phyloP scores from a whole-genome alignment of 2,329 filamentous ascomycete species.

The Fusarium pseudoanthophilum region DNA sequence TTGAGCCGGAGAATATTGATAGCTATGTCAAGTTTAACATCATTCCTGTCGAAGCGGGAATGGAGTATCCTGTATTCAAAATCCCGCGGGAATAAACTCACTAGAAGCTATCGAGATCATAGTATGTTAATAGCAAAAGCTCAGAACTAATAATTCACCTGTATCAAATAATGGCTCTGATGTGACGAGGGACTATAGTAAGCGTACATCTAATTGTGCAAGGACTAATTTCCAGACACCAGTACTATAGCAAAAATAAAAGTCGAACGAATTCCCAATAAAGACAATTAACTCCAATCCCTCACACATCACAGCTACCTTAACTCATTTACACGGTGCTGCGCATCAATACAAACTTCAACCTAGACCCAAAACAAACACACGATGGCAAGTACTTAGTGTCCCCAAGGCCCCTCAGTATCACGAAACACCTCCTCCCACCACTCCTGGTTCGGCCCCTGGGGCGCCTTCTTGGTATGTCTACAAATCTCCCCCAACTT shows the following conservation, averaged over 20 bases:
- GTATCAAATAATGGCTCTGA: too few species aligned
- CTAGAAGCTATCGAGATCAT: too few species aligned
- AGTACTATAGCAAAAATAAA: not conserved
- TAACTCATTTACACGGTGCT: not conserved
- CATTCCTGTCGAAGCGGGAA: not conserved
- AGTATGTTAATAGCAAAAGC: too few species aligned
- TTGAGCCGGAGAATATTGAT: constrained; percentile 22
- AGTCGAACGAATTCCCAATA: fast-evolving
- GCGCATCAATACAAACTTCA: not conserved
- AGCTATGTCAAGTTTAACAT: constrained; percentile 23
- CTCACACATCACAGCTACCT: not conserved
- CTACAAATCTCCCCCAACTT: not conserved
- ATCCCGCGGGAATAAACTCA: not conserved
- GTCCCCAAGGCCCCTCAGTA: not conserved
- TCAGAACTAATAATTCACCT: too few species aligned
- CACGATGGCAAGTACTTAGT: not conserved
- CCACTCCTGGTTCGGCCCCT: not conserved
- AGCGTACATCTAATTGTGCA: too few species aligned
- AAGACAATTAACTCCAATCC: not conserved
- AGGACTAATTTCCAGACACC: not conserved
- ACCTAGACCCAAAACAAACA: too few species aligned
- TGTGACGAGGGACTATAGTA: not conserved
- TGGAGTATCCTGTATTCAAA: constrained; percentile 24
- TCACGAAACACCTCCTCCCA: constrained; percentile 15
- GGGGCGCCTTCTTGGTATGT: not conserved